These are phyloP conservation scores for Tricladium varicosporioides DNA, from an alignment of 2,329 filamentous ascomycete species.

Conservation along the genomic window DNA sequence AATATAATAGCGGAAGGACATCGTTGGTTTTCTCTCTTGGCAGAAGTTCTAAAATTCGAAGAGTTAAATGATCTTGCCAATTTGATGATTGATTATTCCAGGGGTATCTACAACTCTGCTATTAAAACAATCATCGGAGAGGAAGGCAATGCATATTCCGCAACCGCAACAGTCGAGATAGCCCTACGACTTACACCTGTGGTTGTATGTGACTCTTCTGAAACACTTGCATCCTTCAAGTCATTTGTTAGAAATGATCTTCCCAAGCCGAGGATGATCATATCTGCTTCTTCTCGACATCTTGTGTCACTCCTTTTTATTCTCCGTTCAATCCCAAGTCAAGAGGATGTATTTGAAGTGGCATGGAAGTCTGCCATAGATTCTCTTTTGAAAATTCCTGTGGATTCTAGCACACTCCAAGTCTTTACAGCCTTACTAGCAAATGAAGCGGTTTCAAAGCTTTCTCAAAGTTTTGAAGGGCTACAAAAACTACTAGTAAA, in stretches of 20 bases:
- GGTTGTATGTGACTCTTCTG: conserved; percentile 39
- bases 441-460: conserved; percentile 37
- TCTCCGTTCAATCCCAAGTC: conserved; percentile 45
- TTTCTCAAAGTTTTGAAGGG: conserved; percentile 39
- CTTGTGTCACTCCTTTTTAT: conserved; percentile 64
- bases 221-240: conserved; percentile 45
- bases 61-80: conserved; percentile 18
- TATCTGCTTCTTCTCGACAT: conserved; percentile 66
- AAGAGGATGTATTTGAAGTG: conserved; percentile 24
- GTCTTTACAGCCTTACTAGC: conserved; percentile 48
- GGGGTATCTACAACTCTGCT: conserved; percentile 35
- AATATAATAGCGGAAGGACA: conserved; percentile 61
- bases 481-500: conserved; percentile 49
- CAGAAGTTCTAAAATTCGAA: conserved; percentile 34
- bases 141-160: conserved; percentile 67
- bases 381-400: conserved; percentile 37
- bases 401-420: conserved; percentile 32
- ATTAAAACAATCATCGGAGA: conserved; percentile 48
- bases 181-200: conserved; percentile 44
- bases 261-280: conserved; percentile 53
- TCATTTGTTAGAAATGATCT: conserved; percentile 55
- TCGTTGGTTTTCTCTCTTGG: conserved; percentile 59
- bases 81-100: conserved; percentile 17
- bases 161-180: conserved; percentile 55
- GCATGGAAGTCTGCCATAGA: conserved; percentile 39